phyloP scores from a whole-genome alignment of 352 stramenopile genomes.

The Globisporangium spinosum region DNA sequence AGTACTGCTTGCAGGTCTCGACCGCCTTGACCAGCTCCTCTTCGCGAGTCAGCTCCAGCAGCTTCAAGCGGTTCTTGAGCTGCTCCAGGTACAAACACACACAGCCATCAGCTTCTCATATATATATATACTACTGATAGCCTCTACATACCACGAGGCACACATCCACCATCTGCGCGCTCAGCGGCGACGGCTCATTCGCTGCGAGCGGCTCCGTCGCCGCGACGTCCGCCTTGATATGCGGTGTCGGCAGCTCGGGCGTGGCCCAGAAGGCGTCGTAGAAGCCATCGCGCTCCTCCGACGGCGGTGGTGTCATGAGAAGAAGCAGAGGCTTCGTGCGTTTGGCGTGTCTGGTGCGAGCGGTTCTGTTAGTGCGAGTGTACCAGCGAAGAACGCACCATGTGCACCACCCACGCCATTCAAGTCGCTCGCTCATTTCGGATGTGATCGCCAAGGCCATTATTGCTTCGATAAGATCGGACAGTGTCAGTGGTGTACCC shows the following conservation, averaged over 20 bases:
- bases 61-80: slow-evolving; percentile 20
- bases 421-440: not conserved
- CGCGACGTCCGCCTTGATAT: slow-evolving; percentile 17
- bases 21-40: slow-evolving; percentile 16
- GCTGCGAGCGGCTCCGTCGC: not conserved
- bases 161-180: slow-evolving; percentile 3
- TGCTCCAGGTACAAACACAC: not conserved
- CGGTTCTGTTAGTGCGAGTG: not conserved
- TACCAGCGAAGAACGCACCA: not conserved
- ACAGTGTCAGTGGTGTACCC: not conserved
- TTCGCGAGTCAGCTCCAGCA: slow-evolving; percentile 14
- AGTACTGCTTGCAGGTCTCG: slow-evolving; percentile 15
- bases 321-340: not conserved
- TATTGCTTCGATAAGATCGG: not conserved
- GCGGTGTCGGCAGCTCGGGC: slow-evolving; percentile 25
- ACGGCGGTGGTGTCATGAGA: slow-evolving; percentile 5
- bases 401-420: not conserved
- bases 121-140: not conserved
- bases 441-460: not conserved
- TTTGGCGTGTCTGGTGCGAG: not conserved
- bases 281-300: slow-evolving; percentile 21
- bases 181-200: not conserved
- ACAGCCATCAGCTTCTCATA: not conserved
- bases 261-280: slow-evolving; percentile 39
- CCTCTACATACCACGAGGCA: slow-evolving; percentile 6